Evolutionary conservation across 495 filamentous ascomycete species (phyloP), one percentile per base, ranked within the genome.

Genomic region (Staphylotrichum tortipilum): DNA sequence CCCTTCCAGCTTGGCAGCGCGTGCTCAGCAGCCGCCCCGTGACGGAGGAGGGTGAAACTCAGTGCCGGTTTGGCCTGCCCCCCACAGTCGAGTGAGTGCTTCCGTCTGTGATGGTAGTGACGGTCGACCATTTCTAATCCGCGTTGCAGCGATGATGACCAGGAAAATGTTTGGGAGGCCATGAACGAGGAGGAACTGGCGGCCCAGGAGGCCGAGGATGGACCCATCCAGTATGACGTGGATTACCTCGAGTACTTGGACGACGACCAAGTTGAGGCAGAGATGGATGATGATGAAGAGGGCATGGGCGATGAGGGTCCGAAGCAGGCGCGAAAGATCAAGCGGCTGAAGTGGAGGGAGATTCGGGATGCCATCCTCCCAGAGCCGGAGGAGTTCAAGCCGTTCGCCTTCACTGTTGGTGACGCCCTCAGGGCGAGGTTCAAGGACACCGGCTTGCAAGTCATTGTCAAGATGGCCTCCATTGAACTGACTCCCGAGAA

Each of bases 401-500:
- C 59, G 52, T 65, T 64, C 56, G 66, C 33, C 63, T 74, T 49
- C 58, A 52, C 21, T 50, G 68, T 41, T 61, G 17, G 24, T 52
- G 24, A 68, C 3, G 49, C 47, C 2, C 52, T 66, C 39, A 43
- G 51, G 14, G 26, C 62, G 21, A 53, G 67, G 38, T 79, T 77
- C 55, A 61, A 62, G 23, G 48, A 64, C 11, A 50, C 50, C 0
- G 74, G 72, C 0, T 53, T 85, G 5, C 83, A 85, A 52, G 67
- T 85, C 21, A 83, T 86, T 26, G 76, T 85, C 33, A 84, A 85
- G 53, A 64, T 85, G 41, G 75, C 76, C 7, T 77, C 75, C 39
- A 82, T 85, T 42, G 68, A 82, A 38, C 60, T 86, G 1, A 79
- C 74, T 0, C 81, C 82, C 0, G 77, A 78, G 37, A 81, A 78